Evolutionary conservation across 2,329 filamentous ascomycete genomes (phyloP), one percentile per base, ranked within the genome.

Genomic region (Hirsutella thompsonii): DNA sequence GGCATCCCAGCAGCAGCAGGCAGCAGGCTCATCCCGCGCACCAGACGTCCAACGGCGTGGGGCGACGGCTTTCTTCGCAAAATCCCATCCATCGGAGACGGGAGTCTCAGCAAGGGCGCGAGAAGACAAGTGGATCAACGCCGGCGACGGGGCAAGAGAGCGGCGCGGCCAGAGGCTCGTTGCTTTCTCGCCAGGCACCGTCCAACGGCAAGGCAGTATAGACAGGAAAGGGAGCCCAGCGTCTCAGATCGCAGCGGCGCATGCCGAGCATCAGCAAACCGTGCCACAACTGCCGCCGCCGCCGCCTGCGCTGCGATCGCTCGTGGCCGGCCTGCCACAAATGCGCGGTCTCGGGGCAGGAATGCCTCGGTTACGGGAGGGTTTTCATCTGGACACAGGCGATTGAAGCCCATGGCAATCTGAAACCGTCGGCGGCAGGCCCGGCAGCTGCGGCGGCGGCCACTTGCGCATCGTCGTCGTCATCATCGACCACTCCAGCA

Each of bases 201-300:
- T 34, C 32, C 9, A 16, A 28, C 10, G 20, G 35, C 40, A 34
- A 40, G 32, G 28, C 11, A 34, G 14, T 4, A 9, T 18, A 26
- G 23, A 26, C 23, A 26, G 11, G 23, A 26, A 18, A 34, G 8
- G 14, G 32, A 34, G 38, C 30, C 13, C 16, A 23, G 30, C n/a
- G 28, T 41, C 32, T 21, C 45, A 37, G 30, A 29, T 35, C 42
- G 40, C 42, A 41, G 38, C 42, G 44, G 41, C 49, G 52, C 36
- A 54, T 50, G 55, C 55, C 54, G 50, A 57, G 48, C 55, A 55
- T 55, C 51, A 55, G 51, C 52, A 69, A 66, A 51, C 52, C 69
- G 45, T 80, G 76, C 56, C 73, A 79, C 58, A 79, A 77, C 58
- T 80, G 76, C 57, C 73, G 74, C 44, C 69, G 68, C 43, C 69